Evolutionary conservation across 2,329 filamentous ascomycete genomes (phyloP), one percentile per base, ranked within the genome.

Genomic region (Cercospora beticola): DNA sequence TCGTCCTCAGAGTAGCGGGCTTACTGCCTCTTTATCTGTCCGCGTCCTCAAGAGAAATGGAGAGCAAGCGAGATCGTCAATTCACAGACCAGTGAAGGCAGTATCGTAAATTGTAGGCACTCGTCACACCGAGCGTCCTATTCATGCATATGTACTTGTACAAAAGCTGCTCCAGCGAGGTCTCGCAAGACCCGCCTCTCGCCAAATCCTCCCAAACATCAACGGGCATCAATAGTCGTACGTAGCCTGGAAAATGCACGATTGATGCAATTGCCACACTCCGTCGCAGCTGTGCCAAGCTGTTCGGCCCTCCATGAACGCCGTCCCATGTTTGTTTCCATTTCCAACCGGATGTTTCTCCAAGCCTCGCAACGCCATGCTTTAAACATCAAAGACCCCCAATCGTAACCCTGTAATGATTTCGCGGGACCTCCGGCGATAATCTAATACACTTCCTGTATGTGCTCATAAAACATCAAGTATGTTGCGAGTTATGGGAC

Each of bases 401-500:
- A 54, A 46, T 31, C 61, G 49, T 31, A 18, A 56, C 26, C 21
- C 21, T 28, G 49, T 56, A 63, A 46, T 31, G 61, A 63, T 36
- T 14, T 49, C 49, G 52, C 62, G 74, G 74, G 64, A 63, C 62
- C 56, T 66, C 43, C 64, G 26, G 57, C 64, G 23, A 58, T 21
- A 9, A 69, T 65, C 60, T 69, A 31, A 54, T 66, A 64, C 64
- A 63, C 64, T 69, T 63, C 9, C 67, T 69, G 60, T 66, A 57
- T 59, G 46, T 58, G 30, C 43, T 85, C 84, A 93, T 79, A 94
- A 82, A 62, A 93, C 83, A 75, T 93, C 91, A 77, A 92, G 90
- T 75, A 94, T 94, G 68, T 90, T 93, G 66, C 91, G 85, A 62
- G 89, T 88, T 69, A 94, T 93, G 3, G 91, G 90, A 67, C 88